Base-by-base conservation (phyloP, 176 grass and related monocot genomes). In the Leersia perrieri region DNA sequence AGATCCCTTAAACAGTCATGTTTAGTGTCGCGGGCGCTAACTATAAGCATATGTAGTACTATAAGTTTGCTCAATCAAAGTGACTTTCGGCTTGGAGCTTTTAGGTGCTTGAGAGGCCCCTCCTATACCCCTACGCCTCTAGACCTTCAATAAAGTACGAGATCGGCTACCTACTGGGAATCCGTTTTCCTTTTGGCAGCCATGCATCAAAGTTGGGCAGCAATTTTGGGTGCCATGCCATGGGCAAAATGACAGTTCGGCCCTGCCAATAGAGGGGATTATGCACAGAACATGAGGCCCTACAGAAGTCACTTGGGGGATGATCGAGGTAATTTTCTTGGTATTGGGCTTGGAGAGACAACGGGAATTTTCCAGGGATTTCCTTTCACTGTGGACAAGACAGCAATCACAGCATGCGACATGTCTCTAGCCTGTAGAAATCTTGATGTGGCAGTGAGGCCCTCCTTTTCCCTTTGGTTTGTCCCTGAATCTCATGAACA, bases 61-160 rank as follows among this genome's bases (percentile, higher is more conserved):
- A 12, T 11, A 71, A 25, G 53, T 58, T 76, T 80, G 87, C 33
- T 64, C 82, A 55, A 64, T 76, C 76, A 72, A 76, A 66, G 69
- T 82, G 51, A 42, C 87, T 85, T 85, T 89, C 82, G 82, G 87
- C 77, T 4, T 39, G 42, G 66, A 78, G 7, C 86, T 88, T 83
- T 88, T 77, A 60, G 32, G 47, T 22, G 70, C 76, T 57, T 47
- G 67, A 11, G 81, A 76, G 39, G 70, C 3, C 76, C 70, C 70
- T 84, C 55, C 7, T 44, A 77, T 71, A 53, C 22, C 22, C 63
- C 85, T 49, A 76, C 15, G 38, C 1, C 33, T 42, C 63, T 80
- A 42, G 62, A 5, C 42, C 67, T 78, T 78, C 57, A 66, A 83
- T 78, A 72, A 77, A 87, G 79, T 60, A 82, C 72, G 65, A 41